These are phyloP conservation scores for Cystofilobasidium capitatum DNA, from an alignment of 768 basidiomycete species.

Conservation along the genomic window DNA sequence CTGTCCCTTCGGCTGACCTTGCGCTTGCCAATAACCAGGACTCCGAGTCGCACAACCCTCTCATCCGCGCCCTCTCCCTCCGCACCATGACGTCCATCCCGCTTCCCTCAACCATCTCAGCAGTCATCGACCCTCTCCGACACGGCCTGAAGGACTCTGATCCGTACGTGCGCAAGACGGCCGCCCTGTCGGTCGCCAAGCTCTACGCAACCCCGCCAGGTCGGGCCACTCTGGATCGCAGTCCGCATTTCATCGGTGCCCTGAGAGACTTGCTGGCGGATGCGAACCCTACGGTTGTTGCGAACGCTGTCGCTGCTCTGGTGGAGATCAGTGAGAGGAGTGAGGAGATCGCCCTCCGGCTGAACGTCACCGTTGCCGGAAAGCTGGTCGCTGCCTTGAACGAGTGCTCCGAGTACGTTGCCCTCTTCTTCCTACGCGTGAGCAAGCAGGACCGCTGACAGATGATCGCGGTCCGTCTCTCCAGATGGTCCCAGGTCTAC, in stretches of 20 bases:
- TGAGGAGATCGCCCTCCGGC: constrained; percentile 82
- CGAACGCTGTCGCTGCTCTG: constrained; percentile 90
- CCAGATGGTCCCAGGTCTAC: constrained; percentile 97
- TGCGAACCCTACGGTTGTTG: constrained; percentile 88
- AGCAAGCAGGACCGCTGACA: neutral
- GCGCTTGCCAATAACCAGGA: neutral
- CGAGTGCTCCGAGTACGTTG: constrained; percentile 88
- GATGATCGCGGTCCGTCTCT: neutral
- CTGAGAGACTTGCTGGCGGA: constrained; percentile 87
- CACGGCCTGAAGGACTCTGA: constrained; percentile 89
- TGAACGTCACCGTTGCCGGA: constrained; percentile 77
- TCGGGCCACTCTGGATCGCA: constrained; percentile 68
- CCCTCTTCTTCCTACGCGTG: neutral
- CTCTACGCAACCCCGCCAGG: constrained; percentile 72
- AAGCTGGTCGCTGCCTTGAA: constrained; percentile 81
- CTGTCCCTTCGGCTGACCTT: constrained; percentile 1
- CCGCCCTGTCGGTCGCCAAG: constrained; percentile 85
- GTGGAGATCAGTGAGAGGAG: constrained; percentile 95
- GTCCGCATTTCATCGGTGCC: constrained; percentile 61
- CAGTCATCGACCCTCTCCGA: constrained; percentile 77
- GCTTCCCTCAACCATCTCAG: constrained; percentile 58
- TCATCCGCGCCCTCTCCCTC: constrained; percentile 91
- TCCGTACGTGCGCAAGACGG: constrained; percentile 97
- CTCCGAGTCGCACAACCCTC: constrained; percentile 69
- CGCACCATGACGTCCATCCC: constrained; percentile 99